Base-by-base conservation (phyloP, 495 filamentous ascomycete genomes). In the Cercophora scortea region DNA sequence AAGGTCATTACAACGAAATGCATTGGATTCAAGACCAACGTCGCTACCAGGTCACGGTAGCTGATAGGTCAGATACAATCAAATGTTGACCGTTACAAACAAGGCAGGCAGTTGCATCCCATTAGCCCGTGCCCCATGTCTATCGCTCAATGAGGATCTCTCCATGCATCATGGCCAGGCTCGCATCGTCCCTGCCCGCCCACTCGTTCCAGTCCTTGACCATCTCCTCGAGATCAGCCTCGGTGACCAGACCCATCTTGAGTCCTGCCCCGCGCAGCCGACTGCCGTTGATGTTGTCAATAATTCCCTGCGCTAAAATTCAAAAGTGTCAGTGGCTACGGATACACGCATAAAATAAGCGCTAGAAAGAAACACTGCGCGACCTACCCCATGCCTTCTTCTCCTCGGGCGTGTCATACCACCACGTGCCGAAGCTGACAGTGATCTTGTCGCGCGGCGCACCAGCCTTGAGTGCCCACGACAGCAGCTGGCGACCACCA, bases 401-500 rank as follows among this genome's bases (percentile, higher is more conserved):
- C 32, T 71, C 68, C 32, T 55, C 59, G n/a, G 55, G 59, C 55
- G 62, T 59, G 39, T 53, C 55, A 55, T 70, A 77, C 6, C 51
- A 64, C 66, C 58, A 71, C 19, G 70, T 63, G 46, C 70, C 61
- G 50, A 61, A 68, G 42, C 65, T 61, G 8, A 62, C 52, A 42
- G 59, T 64, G 15, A 77, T 61, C 52, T 69, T 53, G 44, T 55
- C 61, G 55, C 63, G 50, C 43, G 62, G 59, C 19, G 55, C 71
- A 16, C 72, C 73, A 8, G 67, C 72, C 46, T 65, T 53, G 54
- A 75, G 51, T 1, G 69, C 61, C 74, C 70, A 76, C 45, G 63
- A 67, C 41, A 75, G 50, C 55, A 76, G 45, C 66, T 68, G 51
- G 42, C 71, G 53, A 3, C 71, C 74, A 13, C 61, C 64, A 18